Base-by-base conservation (phyloP, 1,284 basidiomycete genomes). In the Apiotrichum brassicae region DNA sequence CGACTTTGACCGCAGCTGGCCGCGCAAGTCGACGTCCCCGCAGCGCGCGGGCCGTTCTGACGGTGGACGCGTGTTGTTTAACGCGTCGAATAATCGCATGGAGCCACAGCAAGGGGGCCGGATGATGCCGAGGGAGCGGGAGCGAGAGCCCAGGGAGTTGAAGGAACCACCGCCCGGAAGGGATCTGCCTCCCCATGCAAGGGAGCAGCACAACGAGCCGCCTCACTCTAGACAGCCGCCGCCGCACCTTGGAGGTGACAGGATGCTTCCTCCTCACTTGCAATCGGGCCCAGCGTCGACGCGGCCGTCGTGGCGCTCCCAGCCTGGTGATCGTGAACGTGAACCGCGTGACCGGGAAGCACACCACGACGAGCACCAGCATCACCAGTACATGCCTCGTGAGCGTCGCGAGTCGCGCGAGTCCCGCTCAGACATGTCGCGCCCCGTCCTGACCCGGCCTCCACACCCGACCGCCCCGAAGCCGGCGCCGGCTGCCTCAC, bases 1-100 rank as follows among this genome's bases (percentile, higher is more conserved):
- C 59, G 91, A 95, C 69, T 92, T 87, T 66, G 91, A 93, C 73
- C 81, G 91, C 51, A 90, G 87, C 62, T 94, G 90, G 89, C 89
- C 90, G 13, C 82, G 83, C 20, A 58, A 58, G 47, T 37, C 56
- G 23, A 41, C 54, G 12, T 34, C 37, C 16, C 44, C 48, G 38
- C 43, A 41, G 37, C 48, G 20, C 30, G 34, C 41, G 51, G 45
- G 22, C 24, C 51, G 43, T 3, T 36, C 51, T 18, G 49, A 53
- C 3, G 50, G 41, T 8, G 53, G 57, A 6, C 70, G 86, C 24
- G 82, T 85, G 0, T 75, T 94, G n/a, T 94, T 92, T 76, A 93
- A 94, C 61, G 90, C 91, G 62, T 81, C 84, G 8, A 88, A 84
- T 11, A 93, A 92, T 66, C 79, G 83, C 48, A 72, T 92, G 49